Evolutionary conservation across 2,329 filamentous ascomycete genomes (phyloP), one percentile per base, ranked within the genome.

Genomic region (Ustilaginoidea virens): DNA sequence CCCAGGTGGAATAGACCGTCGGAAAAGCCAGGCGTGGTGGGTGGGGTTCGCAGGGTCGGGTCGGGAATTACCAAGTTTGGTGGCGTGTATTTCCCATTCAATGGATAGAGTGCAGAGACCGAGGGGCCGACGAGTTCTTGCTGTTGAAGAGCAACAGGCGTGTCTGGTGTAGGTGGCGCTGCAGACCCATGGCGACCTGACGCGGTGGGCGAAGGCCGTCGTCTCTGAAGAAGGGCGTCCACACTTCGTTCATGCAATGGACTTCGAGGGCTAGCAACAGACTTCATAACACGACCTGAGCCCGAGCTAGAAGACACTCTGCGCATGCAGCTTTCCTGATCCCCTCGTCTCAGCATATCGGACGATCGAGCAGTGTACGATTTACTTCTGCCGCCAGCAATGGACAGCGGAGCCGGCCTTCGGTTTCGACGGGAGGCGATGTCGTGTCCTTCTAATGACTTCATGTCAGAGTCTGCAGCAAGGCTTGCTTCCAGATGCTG

Each of bases 281-380:
- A 32, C 34, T 56, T 56, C 27, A 40, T 44, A 16, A 55, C 42
- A 22, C 53, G 45, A 3, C 44, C 48, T 16, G 48, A 43, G 5
- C 65, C 61, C 4, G 56, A 60, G 7, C 62, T 56, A 3, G 67
- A 71, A 10, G 61, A 58, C 24, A 69, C 66, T 23, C 67, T 60
- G 15, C 65, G 59, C 49, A 71, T 66, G 2, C 63, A 59, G 34
- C 56, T 57, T 2, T 56, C 49, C 12, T 55, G 48, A 15, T 68
- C 63, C 12, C 49, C 38, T 18, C 61, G 51, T 39, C 58, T 57
- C 12, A 53, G 41, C 30, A 55, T 44, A n/a, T 70, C 67, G 5
- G 62, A 60, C 1, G 61, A 61, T 45, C 61, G 63, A 6, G 63
- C 58, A 3, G 52, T 52, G 16, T 42, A 48, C 3, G 38, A 56